Evolutionary conservation across 768 basidiomycete species (phyloP), one percentile per base, ranked within the genome.

Genomic region (Boletus tomentosulus): DNA sequence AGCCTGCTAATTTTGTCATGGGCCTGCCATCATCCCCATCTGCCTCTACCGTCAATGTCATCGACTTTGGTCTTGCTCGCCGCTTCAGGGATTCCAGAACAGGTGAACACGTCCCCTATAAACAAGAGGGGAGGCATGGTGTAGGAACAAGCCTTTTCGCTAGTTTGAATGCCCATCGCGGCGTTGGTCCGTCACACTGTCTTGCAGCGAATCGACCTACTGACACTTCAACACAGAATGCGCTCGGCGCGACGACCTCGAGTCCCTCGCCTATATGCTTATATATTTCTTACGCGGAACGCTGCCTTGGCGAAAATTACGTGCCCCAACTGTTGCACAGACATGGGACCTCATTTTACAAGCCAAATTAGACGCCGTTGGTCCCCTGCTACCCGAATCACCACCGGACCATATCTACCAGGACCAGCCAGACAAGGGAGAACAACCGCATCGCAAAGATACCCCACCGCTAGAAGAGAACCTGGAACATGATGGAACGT

Each of bases 1-100:
- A 98, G 71, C 96, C 96, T 35, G 96, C 96, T 64, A 98, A 99
- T 74, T 99, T 99, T 68, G 87, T 99, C 56, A 98, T 98, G 92
- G 91, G 92, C 58, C 51, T 54, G 15, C 45, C 66, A 0, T 81
- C 84, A 44, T 84, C 84, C 57, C 85, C 83, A 58, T 75, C 80
- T 69, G 65, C 79, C 0, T 78, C 80, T 62, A 73, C 85, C 63
- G 94, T 99, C 67, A 96, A 98, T 70, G 89, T 99, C 60, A 91
- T 91, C 61, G 89, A 91, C 73, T 91, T 91, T 71, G 89, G 89
- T 13, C 85, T 91, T 44, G 87, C 89, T 0, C 89, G 89, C 67
- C 86, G 86, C 60, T 91, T 80, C 64, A 80, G 86, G 22, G 87
- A 90, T 62, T 61, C 82, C 5, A 76, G 75, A 27, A 87, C 86